Base-by-base conservation (phyloP, 352 stramenopile genomes). In the Phytophthora meadii region DNA sequence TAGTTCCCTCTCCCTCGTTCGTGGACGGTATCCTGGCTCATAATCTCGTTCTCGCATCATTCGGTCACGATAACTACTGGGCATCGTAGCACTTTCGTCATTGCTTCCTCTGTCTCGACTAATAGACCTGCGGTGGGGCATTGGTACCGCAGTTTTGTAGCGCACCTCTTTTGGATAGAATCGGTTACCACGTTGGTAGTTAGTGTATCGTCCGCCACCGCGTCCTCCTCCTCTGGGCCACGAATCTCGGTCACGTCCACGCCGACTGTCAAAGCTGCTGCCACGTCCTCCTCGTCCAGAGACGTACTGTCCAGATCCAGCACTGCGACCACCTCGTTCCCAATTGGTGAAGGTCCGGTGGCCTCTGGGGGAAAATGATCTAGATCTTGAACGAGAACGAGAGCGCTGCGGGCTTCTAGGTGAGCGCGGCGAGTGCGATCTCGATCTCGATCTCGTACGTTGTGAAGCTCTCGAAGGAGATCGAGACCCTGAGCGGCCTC, bases 291-390 rank as follows among this genome's bases (percentile, higher is more conserved):
- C 62, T 53, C 65, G 32, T 50, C 54, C 42, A 58, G 67, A 49
- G 25, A 48, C 34, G 55, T 74, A 81, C 14, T 72, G 70, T 40
- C 61, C 55, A 50, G 61, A 50, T 24, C 65, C 54, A 10, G 58
- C 62, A 9, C 28, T 55, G n/a, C 66, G 54, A 42, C 70, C 65
- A 28, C 62, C 45, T 30, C 74, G 76, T 40, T 78, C 71, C 52
- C 76, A 73, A 14, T 76, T 77, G 50, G 58, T 58, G 30, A 83
- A 83, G 17, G 79, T 81, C 12, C 80, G 83, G 36, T 84, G 79
- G 1, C 79, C 72, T 42, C 72, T 70, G 30, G 83, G 83, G 2
- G 81, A 91, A 45, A 87, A 81, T 5, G 84, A 93, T 7, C 84
- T 75, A 1, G 81, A 90, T 12, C 77, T 71, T 1, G 81, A 90